Base-by-base conservation (phyloP, 345 rosid genomes). In the Triadica sebifera region DNA sequence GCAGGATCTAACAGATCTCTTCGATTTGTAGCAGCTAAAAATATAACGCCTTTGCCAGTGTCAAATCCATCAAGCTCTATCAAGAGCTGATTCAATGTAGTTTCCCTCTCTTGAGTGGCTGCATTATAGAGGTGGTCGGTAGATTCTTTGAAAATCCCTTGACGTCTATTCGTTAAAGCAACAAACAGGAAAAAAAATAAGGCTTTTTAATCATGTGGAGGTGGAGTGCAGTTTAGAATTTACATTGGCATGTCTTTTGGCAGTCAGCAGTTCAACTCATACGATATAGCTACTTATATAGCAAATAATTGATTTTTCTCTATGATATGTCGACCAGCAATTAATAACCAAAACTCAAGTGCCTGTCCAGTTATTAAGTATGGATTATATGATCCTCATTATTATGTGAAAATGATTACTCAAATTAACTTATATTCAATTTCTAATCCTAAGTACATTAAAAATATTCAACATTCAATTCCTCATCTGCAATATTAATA, bases 51-150 rank as follows among this genome's bases (percentile, higher is more conserved):
- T 87, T 93, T 93, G 55, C 98, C 98, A 13, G 97, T 93, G 80
- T 93, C 98, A 84, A 93, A 93, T 56, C 98, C 98, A 86, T 93
- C 98, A 79, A 93, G 97, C 85, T 91, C 98, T 79, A 93, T 93
- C 74, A 91, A 87, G 53, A 93, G 88, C 87, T 93, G 98, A 81
- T 93, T 93, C 87, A 93, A 83, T 37, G 98, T 93, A 49, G 98
- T 93, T 88, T 93, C 98, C 79, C 97, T 88, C 82, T 93, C 97
- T 79, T 91, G 97, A 65, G 97, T 93, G 68, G 97, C 98, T 56
- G 97, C 98, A 86, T 93, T 93, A 81, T 91, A 93, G 68, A 87
- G 86, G 74, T 88, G 89, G 69, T 93, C 94, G 1, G 88, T 81
- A 71, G 89, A 53, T 81, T 90, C 96, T 86, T 89, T 91, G 86